These are phyloP conservation scores for Ploettnerulaceae sp. DNA, from an alignment of 2,329 filamentous ascomycete species.

Conservation along the genomic window DNA sequence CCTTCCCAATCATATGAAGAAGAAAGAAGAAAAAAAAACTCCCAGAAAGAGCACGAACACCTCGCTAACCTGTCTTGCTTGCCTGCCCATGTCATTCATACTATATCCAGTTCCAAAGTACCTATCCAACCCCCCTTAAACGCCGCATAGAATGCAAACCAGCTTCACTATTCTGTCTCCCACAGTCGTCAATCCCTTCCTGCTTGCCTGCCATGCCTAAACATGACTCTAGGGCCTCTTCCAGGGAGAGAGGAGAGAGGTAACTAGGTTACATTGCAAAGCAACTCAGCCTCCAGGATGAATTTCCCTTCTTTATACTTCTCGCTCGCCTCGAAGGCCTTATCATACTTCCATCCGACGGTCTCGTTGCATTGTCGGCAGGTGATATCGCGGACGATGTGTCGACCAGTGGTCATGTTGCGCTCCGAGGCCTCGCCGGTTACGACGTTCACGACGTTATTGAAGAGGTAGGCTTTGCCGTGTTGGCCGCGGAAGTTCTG, in stretches of 20 bases:
- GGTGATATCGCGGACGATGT: constrained; percentile 87
- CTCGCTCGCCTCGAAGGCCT: constrained; percentile 84
- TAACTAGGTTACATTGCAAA: constrained; percentile 65
- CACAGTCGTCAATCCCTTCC: background rate
- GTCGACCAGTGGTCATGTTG: constrained; percentile 95
- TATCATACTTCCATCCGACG: constrained; percentile 99
- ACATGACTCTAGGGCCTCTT: background rate
- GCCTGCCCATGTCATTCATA: background rate
- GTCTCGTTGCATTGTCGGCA: constrained; percentile 89
- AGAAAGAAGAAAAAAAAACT: background rate
- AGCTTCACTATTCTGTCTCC: no score
- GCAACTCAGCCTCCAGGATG: constrained; percentile 86
- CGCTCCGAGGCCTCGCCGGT: constrained; percentile 82
- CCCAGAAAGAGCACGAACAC: background rate
- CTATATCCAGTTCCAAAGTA: no score
- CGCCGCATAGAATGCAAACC: constrained; percentile 1
- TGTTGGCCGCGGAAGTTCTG: constrained; percentile 98
- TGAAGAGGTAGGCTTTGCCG: constrained; percentile 96
- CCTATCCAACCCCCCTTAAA: background rate
- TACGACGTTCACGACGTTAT: constrained; percentile 86
- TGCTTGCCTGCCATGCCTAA: background rate
- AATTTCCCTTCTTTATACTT: constrained; percentile 99
- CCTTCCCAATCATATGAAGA: background rate
- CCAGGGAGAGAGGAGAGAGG: background rate
- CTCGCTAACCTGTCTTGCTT: constrained; percentile 1